Evolutionary conservation across 129 eudicot genomes (phyloP), one percentile per base, ranked within the genome.

Genomic region (Erigeron canadensis): DNA sequence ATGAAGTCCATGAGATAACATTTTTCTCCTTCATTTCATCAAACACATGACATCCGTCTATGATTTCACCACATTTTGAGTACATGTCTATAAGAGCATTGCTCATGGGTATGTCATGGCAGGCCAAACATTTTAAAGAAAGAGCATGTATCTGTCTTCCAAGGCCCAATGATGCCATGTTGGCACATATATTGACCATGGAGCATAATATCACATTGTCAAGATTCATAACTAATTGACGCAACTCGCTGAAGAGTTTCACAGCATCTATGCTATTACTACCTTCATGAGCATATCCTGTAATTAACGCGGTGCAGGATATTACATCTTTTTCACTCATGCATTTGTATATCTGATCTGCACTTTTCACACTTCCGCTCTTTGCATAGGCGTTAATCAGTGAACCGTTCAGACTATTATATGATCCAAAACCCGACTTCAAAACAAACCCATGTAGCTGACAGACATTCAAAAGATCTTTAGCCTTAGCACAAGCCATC

Each of bases 1-100:
- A 48, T 0, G 96, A 86, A n/a, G 96, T 87, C 96, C 96, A 87
- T 2, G 94, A 83, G 73, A 89, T 84, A 1, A 84, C 57, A 53
- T 86, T 89, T 82, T 83, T 89, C 42, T 67, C 83, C 65, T 60
- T 59, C 94, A 79, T 84, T 41, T 82, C 87, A 19, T 81, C 61
- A 69, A 89, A 89, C 12, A 83, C 79, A 13, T 13, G 85, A 23
- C 74, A 57, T 17, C 88, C 87, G 37, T 78, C 75, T 17, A 71
- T 57, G 38, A 89, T 75, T 71, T 78, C 93, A 37, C 96, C 96
- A 9, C 84, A 82, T 81, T 89, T 89, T 37, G 90, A 85, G 78
- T 89, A 89, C 94, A 89, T 81, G 71, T 89, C 90, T 41, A 89
- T 81, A 37, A 87, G 86, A 65, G 90, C 87, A 75, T 89, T 89